Base-by-base conservation (phyloP, 129 eudicot species). In the Helianthus tuberosus region DNA sequence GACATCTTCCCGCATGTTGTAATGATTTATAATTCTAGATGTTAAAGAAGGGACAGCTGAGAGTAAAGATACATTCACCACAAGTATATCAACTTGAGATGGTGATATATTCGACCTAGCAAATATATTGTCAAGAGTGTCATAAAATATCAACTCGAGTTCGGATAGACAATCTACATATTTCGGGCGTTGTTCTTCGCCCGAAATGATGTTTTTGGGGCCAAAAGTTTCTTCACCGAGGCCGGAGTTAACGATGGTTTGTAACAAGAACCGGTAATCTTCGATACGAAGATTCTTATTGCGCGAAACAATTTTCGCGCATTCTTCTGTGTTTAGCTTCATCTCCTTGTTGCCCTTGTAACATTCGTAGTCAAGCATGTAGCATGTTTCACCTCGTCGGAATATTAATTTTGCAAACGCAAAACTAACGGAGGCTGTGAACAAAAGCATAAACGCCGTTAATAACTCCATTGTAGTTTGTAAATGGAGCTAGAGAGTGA, bases 291-390 rank as follows among this genome's bases (percentile, higher is more conserved):
- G 90, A 51, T 84, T 85, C 25, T 79, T 85, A 86, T 90, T 87
- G 23, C 91, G 81, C 1, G 74, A 12, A 27, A 77, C 75, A 13
- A 90, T 81, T 35, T 80, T 66, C 2, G 86, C 90, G 5, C 87
- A 77, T 8, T 47, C 60, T 51, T 81, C 47, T 8, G 84, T 77
- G 80, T 65, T 73, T 9, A 90, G 73, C 78, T n/a, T 81, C 69
- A 86, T 68, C 5, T 83, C 85, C 1, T 87, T 79, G 0, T 79
- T 54, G 3, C 88, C 82, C 78, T 81, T 87, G 84, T 80, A 82
- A 79, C 93, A 90, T 72, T 87, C 91, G 48, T 87, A 90, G n/a
- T 71, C 78, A 58, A 90, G 25, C 77, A 90, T 73, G 55, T 87
- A 87, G 75, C 93, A 87, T n/a, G 76, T 51, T 68, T 68, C 65